Evolutionary conservation across 2,329 filamentous ascomycete genomes (phyloP).

Genomic region (Ramichloridium luteum): DNA sequence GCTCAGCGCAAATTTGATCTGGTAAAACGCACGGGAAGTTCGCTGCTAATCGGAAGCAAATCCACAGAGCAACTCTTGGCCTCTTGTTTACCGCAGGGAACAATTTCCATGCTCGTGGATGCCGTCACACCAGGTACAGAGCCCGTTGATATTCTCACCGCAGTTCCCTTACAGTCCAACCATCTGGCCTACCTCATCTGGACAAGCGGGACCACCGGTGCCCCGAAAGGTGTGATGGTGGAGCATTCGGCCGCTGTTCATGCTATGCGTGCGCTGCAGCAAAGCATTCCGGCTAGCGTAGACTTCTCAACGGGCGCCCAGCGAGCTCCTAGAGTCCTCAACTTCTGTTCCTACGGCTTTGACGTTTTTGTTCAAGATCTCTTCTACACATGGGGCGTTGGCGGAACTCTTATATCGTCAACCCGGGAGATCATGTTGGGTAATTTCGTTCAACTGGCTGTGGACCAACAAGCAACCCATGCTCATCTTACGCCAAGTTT

Average conservation of each 20-base stretch:
- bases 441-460: constrained; percentile 6
- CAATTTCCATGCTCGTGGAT: no score
- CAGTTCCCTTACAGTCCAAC: no score
- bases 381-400: constrained; percentile 1
- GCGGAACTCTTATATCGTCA: constrained; percentile 3
- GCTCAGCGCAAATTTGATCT: no score
- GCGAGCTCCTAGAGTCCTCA: no score
- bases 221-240: constrained; percentile 30
- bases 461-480: constrained; percentile 5
- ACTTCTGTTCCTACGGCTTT: no score
- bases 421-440: constrained; percentile 5
- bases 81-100: no score
- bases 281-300: constrained; percentile 6
- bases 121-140: no score
- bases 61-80: no score
- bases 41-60: no score
- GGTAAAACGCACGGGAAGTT: no score
- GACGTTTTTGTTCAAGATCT: constrained; percentile 27
- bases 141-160: no score
- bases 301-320: constrained; percentile 24
- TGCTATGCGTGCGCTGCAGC: constrained; percentile 23
- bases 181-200: constrained; percentile 51
- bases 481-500: constrained; percentile 9
- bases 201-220: constrained; percentile 28
- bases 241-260: constrained; percentile 26